Conservation (phyloP, 495 filamentous ascomycete species). For the Penicillium ucsense region DNA sequence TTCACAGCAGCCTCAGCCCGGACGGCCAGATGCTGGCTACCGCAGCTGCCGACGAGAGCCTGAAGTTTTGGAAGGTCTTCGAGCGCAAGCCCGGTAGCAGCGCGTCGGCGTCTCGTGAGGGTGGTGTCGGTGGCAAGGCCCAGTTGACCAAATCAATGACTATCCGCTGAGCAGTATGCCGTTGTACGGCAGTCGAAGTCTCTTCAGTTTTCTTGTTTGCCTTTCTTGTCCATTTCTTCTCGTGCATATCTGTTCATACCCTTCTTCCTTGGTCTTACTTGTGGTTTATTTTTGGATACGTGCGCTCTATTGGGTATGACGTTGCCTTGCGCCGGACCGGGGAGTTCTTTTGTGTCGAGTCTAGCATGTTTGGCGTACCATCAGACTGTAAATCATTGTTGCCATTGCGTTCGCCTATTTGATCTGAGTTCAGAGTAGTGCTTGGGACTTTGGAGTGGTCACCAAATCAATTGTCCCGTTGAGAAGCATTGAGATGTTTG, state of each 20-base stretch:
- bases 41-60: conserved; percentile 86
- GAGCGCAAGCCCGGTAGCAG: conserved; percentile 83
- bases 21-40: conserved; percentile 97
- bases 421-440: no score
- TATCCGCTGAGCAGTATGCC: conserved; percentile 57
- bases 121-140: conserved; percentile 50
- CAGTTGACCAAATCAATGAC: conserved; percentile 94
- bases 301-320: no score
- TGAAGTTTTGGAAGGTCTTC: conserved; percentile 99
- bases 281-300: no score
- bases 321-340: no score
- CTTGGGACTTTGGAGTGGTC: no score
- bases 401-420: no score
- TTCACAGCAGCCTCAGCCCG: conserved; percentile 90
- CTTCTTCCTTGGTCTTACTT: no score
- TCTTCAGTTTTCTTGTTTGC: conserved; percentile 12
- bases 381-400: no score
- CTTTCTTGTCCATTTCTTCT: conserved; percentile 11
- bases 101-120: conserved; percentile 45
- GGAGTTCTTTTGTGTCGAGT: no score
- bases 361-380: no score
- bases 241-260: conserved; percentile 6
- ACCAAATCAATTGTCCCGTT: no score
- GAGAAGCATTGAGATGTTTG: no score
- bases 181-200: conserved; percentile 2